Conservation (phyloP, 257 asterid genomes). For the Gardenia jasminoides region DNA sequence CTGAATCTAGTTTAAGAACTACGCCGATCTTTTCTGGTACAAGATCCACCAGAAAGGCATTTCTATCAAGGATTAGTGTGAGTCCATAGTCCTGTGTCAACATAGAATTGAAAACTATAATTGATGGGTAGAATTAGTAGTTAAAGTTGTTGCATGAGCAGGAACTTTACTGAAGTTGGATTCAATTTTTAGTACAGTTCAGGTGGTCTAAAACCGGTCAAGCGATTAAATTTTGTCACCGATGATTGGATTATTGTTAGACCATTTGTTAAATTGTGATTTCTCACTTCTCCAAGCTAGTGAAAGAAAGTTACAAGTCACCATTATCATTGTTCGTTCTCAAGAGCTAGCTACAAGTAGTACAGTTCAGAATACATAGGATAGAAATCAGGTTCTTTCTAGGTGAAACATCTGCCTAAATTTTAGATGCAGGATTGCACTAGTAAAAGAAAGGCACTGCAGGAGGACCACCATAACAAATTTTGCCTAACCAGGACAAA, state of each 20-base stretch:
- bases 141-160: background rate
- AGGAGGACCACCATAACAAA: background rate
- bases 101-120: background rate
- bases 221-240: too few relatives aligned
- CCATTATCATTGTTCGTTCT: background rate
- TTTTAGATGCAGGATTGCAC: background rate
- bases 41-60: conserved; percentile 63
- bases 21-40: conserved; percentile 48
- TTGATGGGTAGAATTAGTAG: background rate
- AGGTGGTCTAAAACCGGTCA: too few relatives aligned
- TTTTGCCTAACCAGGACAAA: background rate
- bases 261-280: too few relatives aligned
- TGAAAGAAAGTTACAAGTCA: too few relatives aligned
- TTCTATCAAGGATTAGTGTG: conserved; percentile 59
- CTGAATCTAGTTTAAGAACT: conserved; percentile 65
- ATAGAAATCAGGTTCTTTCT: background rate
- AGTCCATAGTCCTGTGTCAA: conserved; percentile 59
- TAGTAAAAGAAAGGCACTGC: background rate
- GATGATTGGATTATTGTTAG: too few relatives aligned
- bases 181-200: too few relatives aligned
- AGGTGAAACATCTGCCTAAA: background rate
- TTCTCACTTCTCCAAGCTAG: too few relatives aligned
- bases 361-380: background rate
- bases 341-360: background rate
- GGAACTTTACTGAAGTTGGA: too few relatives aligned